phyloP scores from a whole-genome alignment of 306 rosid genomes.

The Cucurbita argyrosperma region DNA sequence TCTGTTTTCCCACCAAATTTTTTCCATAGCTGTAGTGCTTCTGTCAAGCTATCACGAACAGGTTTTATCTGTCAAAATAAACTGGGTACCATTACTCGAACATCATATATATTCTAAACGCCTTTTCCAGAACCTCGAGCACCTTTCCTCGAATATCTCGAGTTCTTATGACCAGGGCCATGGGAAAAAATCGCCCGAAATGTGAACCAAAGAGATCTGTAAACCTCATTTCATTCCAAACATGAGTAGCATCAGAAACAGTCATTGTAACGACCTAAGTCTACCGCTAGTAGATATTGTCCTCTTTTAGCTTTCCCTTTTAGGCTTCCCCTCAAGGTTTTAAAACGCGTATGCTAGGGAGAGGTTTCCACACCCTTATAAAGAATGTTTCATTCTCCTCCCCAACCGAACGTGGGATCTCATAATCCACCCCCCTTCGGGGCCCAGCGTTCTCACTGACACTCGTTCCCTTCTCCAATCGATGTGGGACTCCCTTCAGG shows the following conservation, averaged over 20 bases:
- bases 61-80: constrained; percentile 66
- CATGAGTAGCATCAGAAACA: neutral
- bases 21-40: constrained; percentile 88
- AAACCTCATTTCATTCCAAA: neutral
- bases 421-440: too few species aligned
- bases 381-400: too few species aligned
- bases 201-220: neutral
- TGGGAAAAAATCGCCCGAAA: neutral
- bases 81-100: neutral
- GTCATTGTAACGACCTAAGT: neutral
- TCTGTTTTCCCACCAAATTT: constrained; percentile 57
- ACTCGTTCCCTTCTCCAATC: too few species aligned
- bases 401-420: too few species aligned
- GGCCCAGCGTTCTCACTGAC: too few species aligned
- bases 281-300: too few species aligned
- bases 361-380: too few species aligned
- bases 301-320: too few species aligned
- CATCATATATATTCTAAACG: neutral
- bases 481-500: too few species aligned
- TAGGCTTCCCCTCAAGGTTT: too few species aligned
- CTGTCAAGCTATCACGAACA: constrained; percentile 83
- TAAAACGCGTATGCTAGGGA: too few species aligned
- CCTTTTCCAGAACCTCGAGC: neutral
- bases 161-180: neutral
- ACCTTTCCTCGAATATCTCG: neutral